Base-by-base conservation (phyloP, 2,329 filamentous ascomycete species). In the Talaromyces sp. region DNA sequence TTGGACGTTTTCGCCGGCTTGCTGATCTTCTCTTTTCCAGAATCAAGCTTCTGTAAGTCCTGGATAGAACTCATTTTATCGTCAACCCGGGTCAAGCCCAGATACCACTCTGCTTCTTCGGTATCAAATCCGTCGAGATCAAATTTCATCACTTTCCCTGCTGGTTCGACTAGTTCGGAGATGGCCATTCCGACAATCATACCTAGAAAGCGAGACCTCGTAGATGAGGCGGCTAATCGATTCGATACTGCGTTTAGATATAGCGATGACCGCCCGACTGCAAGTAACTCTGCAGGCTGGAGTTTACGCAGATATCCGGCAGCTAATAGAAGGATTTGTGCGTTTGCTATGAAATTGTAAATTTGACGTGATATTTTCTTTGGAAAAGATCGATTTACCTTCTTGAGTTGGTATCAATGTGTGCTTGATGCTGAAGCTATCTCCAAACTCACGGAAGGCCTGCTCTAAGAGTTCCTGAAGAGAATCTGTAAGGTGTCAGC, bases 321-420 rank as follows among this genome's bases (percentile, higher is more conserved):
- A 54, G 86, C 83, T 2, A 98, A 82, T 0, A 97, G 85, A 2
- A 97, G 79, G 6, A 91, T 84, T 77, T 98, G 92, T 1, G 91
- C 86, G 73, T 93, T 90, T 29, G 88, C 92, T 95, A 17, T 15
- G n/a, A 29, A 58, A 7, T 70, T 71, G 71, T 76, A 65, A 76
- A 69, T 70, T 49, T 34, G 64, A 53, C 10, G 31, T 38, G 15
- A 49, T 6, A 43, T 25, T 38, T 17, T 53, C 13, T 19, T 34
- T 36, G 22, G 13, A 36, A 34, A 11, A 51, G 31, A 31, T 27
- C 13, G 10, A 22, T 17, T 66, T 78, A 91, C 92, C 90, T 84
- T 98, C 92, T 83, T 99, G 95, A 72, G 93, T 91, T 45, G 95
- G 74, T n/a, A 91, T 86, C 5, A 93, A 89, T 0, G 90, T 87